phyloP scores from a whole-genome alignment of 345 rosid genomes.

The Iberis pinnata region DNA sequence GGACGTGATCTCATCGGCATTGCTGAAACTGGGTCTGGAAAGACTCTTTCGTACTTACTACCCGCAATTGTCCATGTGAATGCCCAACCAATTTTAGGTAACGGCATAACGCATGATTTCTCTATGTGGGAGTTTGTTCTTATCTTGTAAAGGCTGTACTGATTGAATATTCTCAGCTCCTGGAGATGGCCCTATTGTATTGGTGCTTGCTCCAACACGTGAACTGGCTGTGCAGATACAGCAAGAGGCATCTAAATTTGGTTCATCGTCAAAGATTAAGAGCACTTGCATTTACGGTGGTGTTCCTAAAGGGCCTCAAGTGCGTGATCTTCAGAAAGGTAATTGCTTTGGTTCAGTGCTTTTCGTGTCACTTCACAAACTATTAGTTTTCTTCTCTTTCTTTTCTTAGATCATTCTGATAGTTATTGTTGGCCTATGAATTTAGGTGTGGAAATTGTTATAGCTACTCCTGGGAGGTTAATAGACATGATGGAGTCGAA shows the following conservation, averaged over 20 bases:
- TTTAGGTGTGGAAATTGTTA: constrained; percentile 89
- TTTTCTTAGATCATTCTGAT: not conserved
- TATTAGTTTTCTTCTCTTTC: not conserved
- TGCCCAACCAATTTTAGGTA: constrained; percentile 94
- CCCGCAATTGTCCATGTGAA: constrained; percentile 98
- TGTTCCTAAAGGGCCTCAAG: constrained; percentile 99
- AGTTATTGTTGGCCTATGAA: constrained; percentile 10
- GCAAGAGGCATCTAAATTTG: constrained; percentile 93
- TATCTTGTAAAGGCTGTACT: not conserved
- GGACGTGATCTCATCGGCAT: constrained; percentile 97
- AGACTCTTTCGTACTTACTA: constrained; percentile 85
- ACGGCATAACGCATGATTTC: too few species aligned
- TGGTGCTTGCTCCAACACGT: constrained; percentile 98
- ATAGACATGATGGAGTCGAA: constrained; percentile 98
- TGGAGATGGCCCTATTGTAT: constrained; percentile 96
- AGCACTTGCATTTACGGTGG: constrained; percentile 96
- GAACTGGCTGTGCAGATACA: constrained; percentile 99
- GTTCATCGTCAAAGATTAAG: constrained; percentile 89
- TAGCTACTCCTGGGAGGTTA: constrained; percentile 98
- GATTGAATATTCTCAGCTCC: constrained; percentile 42
- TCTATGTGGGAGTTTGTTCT: not conserved
- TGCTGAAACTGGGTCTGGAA: constrained; percentile 99
- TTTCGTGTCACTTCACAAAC: not conserved
- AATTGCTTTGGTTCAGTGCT: constrained; percentile 29
- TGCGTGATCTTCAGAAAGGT: constrained; percentile 99